Percentiles rank a stretch among this genome's conserved stretches.
Evolutionary conservation across 495 filamentous ascomycete species (phyloP).

Genomic region (Penicillium paxilli): DNA sequence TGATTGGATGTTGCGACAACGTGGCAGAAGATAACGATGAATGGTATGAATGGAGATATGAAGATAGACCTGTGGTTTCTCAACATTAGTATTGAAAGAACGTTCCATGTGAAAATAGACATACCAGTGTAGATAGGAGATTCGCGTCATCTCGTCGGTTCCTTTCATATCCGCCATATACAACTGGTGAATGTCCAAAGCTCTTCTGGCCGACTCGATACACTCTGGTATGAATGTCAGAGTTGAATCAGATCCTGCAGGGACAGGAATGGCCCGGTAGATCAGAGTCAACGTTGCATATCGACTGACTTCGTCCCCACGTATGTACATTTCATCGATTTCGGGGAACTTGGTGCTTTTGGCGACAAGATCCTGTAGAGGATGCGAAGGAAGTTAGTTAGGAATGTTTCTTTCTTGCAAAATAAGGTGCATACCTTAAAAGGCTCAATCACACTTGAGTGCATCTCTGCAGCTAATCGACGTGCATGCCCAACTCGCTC

Average conservation of each 20-base stretch:
- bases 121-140: slow-evolving; percentile 65
- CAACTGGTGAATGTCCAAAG: slow-evolving; percentile 53
- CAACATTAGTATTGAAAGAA: slow-evolving; percentile 1
- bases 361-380: not conserved
- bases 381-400: not conserved
- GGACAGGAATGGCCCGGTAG: slow-evolving; percentile 60
- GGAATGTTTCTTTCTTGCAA: not conserved
- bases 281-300: slow-evolving; percentile 56
- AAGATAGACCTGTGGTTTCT: slow-evolving; percentile 56
- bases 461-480: slow-evolving; percentile 35
- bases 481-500: slow-evolving; percentile 40
- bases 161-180: slow-evolving; percentile 50
- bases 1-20: slow-evolving; percentile 50
- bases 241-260: slow-evolving; percentile 26
- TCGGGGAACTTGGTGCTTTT: slow-evolving; percentile 4
- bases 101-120: slow-evolving; percentile 2
- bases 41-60: slow-evolving; percentile 65
- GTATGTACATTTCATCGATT: slow-evolving; percentile 49
- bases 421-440: slow-evolving; percentile 28
- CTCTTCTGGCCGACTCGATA: slow-evolving; percentile 56
- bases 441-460: slow-evolving; percentile 29
- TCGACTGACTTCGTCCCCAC: slow-evolving; percentile 56
- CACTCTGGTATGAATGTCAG: slow-evolving; percentile 59
- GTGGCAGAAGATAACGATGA: slow-evolving; percentile 71
- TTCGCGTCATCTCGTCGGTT: slow-evolving; percentile 42